phyloP scores from a whole-genome alignment of 306 rosid species.

The Crataegus laevigata region DNA sequence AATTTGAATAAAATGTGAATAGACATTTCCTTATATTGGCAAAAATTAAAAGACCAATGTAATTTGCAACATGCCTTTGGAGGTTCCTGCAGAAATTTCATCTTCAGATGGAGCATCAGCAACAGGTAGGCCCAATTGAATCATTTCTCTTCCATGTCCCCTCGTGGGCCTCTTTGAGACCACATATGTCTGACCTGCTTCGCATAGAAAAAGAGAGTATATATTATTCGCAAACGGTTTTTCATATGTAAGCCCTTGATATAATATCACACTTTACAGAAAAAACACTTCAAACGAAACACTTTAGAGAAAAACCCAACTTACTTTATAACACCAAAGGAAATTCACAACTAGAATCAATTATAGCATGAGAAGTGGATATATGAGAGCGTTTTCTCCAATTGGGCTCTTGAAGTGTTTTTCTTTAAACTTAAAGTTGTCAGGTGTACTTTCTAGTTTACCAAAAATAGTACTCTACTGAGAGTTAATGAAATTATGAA shows the following conservation, averaged over 20 bases:
- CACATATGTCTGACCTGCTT: conserved; percentile 60
- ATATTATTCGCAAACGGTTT: neutral
- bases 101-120: conserved; percentile 56
- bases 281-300: neutral
- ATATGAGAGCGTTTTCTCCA: neutral
- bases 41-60: conserved; percentile 5
- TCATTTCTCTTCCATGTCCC: conserved; percentile 82
- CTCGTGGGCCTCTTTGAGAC: conserved; percentile 62
- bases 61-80: conserved; percentile 48
- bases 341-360: neutral
- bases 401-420: neutral
- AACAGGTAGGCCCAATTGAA: conserved; percentile 69
- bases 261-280: too few species aligned
- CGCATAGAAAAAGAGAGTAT: neutral
- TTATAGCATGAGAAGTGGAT: neutral
- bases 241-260: too few species aligned
- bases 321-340: neutral
- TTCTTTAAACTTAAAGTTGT: neutral
- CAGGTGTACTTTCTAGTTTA: neutral
- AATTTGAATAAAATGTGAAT: neutral
- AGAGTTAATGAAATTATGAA: neutral
- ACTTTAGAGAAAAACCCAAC: neutral
- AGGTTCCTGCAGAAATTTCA: conserved; percentile 44
- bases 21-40: neutral
- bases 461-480: neutral